Evolutionary conservation across 2,329 filamentous ascomycete species (phyloP).

Genomic region (Parastagonospora nodorum): DNA sequence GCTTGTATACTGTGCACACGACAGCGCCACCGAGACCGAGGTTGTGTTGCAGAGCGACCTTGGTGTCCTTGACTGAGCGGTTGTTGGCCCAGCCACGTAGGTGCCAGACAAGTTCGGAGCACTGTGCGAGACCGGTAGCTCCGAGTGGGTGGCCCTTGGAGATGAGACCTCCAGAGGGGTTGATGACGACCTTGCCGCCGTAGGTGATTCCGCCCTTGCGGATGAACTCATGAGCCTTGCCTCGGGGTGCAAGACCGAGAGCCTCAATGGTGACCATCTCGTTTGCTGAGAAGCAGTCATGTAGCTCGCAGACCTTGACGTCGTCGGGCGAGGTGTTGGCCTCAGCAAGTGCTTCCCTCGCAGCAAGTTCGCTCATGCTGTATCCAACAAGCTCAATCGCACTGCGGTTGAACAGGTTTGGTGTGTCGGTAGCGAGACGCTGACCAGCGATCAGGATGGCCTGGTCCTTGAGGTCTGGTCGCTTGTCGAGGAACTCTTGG

Average conservation of each 20-base stretch:
- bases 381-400: conserved; percentile 89
- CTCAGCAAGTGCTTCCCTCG: conserved; percentile 71
- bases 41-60: conserved; percentile 85
- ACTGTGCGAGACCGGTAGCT: conserved; percentile 93
- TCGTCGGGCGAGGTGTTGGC: conserved; percentile 70
- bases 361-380: conserved; percentile 79
- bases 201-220: conserved; percentile 89
- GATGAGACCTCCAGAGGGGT: conserved; percentile 92
- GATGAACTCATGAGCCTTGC: conserved; percentile 91
- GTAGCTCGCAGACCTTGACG: conserved; percentile 85
- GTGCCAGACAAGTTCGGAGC: conserved; percentile 94
- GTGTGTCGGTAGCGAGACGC: conserved; percentile 81
- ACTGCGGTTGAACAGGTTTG: conserved; percentile 76
- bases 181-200: conserved; percentile 79
- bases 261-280: conserved; percentile 91
- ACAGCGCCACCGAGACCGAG: conserved; percentile 88
- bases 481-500: conserved; percentile 82
- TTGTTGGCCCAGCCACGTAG: conserved; percentile 96
- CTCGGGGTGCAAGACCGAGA: conserved; percentile 74
- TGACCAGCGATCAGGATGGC: conserved; percentile 92
- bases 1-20: conserved; percentile 86
- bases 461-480: conserved; percentile 79
- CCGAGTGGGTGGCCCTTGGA: conserved; percentile 95
- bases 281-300: conserved; percentile 96
- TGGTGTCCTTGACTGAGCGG: conserved; percentile 70